Evolutionary conservation across 2,329 filamentous ascomycete species (phyloP).

Genomic region (Acrodontium crateriforme): DNA sequence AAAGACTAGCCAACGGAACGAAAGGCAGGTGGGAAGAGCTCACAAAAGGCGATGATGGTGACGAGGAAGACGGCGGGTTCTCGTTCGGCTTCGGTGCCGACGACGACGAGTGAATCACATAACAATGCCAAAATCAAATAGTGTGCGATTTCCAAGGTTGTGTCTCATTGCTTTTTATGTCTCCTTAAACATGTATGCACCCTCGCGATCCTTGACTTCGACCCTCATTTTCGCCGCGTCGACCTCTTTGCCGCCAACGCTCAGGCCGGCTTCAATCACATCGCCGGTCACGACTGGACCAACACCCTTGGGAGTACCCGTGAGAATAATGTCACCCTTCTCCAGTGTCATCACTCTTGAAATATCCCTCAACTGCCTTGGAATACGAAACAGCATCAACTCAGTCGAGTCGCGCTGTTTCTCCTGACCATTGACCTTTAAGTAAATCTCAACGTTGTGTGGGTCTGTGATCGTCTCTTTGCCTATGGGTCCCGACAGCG

Average conservation of each 20-base stretch:
- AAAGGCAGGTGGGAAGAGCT: conserved; percentile 82
- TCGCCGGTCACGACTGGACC: conserved; percentile 76
- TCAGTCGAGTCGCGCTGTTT: conserved; percentile 81
- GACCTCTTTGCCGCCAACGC: conserved; percentile 66
- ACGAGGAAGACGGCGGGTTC: conserved; percentile 45
- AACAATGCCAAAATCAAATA: too few species aligned
- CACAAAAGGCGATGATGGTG: conserved; percentile 42
- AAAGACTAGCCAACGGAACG: conserved; percentile 47
- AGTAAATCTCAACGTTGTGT: conserved; percentile 73
- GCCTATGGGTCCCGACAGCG: conserved; percentile 66
- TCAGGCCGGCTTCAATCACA: conserved; percentile 71
- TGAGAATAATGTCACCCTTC: conserved; percentile 82
- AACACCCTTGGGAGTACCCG: conserved; percentile 95
- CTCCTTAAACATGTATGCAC: conserved; percentile 57
- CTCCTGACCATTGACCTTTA: conserved; percentile 66
- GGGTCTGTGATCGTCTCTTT: conserved; percentile 74
- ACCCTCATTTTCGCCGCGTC: conserved; percentile 78
- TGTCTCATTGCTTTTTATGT: conserved; percentile 23
- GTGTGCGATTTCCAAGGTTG: too few species aligned
- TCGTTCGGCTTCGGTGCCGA: conserved; percentile 46
- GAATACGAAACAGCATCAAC: conserved; percentile 87
- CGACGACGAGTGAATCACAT: too few species aligned
- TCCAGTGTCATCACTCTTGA: conserved; percentile 89
- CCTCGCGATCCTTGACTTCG: conserved; percentile 62
- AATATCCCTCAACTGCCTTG: conserved; percentile 77